Evolutionary conservation across 495 filamentous ascomycete genomes (phyloP).

Genomic region (Penicillium bovifimosum): DNA sequence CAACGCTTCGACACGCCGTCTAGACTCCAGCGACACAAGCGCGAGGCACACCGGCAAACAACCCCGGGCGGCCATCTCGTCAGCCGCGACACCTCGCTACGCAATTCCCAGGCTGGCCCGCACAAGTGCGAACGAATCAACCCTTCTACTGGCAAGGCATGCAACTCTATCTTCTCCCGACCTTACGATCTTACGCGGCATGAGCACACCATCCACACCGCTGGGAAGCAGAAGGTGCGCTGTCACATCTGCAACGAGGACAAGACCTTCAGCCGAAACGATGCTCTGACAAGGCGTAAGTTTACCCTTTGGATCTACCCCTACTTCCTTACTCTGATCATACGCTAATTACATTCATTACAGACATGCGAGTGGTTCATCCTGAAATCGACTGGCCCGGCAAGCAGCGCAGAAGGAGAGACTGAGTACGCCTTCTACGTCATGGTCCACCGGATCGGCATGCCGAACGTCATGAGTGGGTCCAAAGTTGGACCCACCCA

Average conservation of each 20-base stretch:
- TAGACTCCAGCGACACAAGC: slow-evolving; percentile 91
- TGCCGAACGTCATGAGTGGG: slow-evolving; percentile 14
- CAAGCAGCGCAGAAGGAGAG: slow-evolving; percentile 48
- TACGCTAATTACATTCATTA: slow-evolving; percentile 8
- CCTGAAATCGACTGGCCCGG: slow-evolving; percentile 77
- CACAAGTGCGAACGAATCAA: slow-evolving; percentile 90
- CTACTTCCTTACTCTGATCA: background rate
- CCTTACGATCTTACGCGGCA: slow-evolving; percentile 97
- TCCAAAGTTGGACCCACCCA: background rate
- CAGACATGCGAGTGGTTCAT: slow-evolving; percentile 80
- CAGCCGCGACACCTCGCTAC: slow-evolving; percentile 48
- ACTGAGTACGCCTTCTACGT: slow-evolving; percentile 22
- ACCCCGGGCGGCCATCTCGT: slow-evolving; percentile 40
- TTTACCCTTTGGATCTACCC: background rate
- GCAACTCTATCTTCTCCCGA: slow-evolving; percentile 93
- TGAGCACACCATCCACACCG: slow-evolving; percentile 97
- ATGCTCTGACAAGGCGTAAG: slow-evolving; percentile 72
- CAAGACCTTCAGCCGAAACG: slow-evolving; percentile 91
- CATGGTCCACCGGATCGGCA: slow-evolving; percentile 16
- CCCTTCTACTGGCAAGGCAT: slow-evolving; percentile 91
- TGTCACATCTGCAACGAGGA: slow-evolving; percentile 95
- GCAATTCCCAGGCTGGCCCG: slow-evolving; percentile 80
- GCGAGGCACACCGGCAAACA: slow-evolving; percentile 78
- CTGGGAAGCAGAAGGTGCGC: slow-evolving; percentile 88
- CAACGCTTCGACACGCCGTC: slow-evolving; percentile 80